phyloP scores from a whole-genome alignment of 2,329 filamentous ascomycete genomes.

The Balansia obtecta region DNA sequence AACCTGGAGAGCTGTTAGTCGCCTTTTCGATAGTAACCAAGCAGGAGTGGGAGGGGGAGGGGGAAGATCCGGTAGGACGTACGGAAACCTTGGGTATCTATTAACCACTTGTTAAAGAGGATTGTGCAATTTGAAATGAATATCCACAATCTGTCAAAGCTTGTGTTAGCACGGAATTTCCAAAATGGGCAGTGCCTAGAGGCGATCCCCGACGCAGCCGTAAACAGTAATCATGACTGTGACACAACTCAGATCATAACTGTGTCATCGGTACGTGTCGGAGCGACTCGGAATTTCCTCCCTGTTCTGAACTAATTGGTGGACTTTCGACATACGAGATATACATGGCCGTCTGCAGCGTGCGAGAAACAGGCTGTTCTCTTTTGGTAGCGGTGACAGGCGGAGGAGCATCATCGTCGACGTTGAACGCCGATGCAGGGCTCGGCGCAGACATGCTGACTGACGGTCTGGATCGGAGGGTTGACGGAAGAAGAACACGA shows the following conservation, averaged over 20 bases:
- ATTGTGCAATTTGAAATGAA: constrained; percentile 75
- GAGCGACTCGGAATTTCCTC: neutral
- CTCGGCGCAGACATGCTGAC: constrained; percentile 1
- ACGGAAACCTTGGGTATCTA: constrained; percentile 34
- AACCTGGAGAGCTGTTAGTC: neutral
- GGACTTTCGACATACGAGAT: constrained; percentile 15
- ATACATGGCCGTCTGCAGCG: constrained; percentile 22
- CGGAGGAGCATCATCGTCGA: constrained; percentile 15
- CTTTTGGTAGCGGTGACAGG: constrained; percentile 8
- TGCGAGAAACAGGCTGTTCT: constrained; percentile 3
- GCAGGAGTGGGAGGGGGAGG: neutral
- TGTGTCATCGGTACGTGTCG: neutral
- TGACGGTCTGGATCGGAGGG: neutral
- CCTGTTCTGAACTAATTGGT: neutral
- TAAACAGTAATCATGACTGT: neutral
- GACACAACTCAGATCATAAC: neutral
- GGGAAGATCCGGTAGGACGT: constrained; percentile 4
- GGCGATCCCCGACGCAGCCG: neutral
- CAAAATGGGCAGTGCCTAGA: neutral
- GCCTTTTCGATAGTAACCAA: neutral
- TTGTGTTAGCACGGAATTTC: neutral
- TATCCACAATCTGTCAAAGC: constrained; percentile 53
- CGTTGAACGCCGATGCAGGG: neutral
- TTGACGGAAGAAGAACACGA: constrained; percentile 1
- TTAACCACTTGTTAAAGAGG: constrained; percentile 85